Evolutionary conservation across 2,329 filamentous ascomycete species (phyloP), one percentile per base, ranked within the genome.

Genomic region (Westerdykella ornata): DNA sequence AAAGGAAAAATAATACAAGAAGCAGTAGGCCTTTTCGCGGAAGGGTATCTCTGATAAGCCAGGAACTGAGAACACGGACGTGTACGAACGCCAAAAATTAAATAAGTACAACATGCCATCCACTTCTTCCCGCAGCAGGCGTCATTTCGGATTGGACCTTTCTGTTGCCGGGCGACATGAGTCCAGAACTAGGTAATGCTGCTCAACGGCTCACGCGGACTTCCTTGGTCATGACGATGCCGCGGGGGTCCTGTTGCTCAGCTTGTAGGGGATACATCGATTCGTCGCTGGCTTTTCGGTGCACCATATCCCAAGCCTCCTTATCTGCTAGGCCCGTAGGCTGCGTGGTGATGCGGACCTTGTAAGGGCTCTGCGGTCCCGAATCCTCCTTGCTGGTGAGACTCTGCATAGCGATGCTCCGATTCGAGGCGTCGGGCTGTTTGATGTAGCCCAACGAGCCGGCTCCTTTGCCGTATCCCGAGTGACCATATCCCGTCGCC

Each of bases 171-270:
- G 30, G 12, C 30, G 8, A n/a, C 14, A 33, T 17, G 30, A 33
- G 3, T 17, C 30, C 8, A 3, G n/a, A n/a, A 14, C 4, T 13
- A n/a, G 8, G 4, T 6, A 17, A 13, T 3, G 8, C n/a, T 15
- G 5, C 30, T 33, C 30, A 33, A 4, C 31, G 18, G 29, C 39
- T 47, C 6, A 57, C 32, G 19, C 37, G 43, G 7, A 57, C 45
- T 28, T 57, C 54, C 32, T 37, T 48, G 13, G 54, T 57, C 38
- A 52, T 44, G 15, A 51, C 37, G 22, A 57, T 57, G 5, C 49
- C 46, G 18, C 47, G 47, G 11, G 42, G 32, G 4, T 35, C 43
- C 3, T 38, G 17, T 2, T 44, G 39, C 12, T 41, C 45, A 8
- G 32, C 36, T 17, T 48, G 49, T 2, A 49, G 34, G 9, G 54